Evolutionary conservation across 2,329 filamentous ascomycete genomes (phyloP), one percentile per base, ranked within the genome.

Genomic region (Xylaria hypoxylon): DNA sequence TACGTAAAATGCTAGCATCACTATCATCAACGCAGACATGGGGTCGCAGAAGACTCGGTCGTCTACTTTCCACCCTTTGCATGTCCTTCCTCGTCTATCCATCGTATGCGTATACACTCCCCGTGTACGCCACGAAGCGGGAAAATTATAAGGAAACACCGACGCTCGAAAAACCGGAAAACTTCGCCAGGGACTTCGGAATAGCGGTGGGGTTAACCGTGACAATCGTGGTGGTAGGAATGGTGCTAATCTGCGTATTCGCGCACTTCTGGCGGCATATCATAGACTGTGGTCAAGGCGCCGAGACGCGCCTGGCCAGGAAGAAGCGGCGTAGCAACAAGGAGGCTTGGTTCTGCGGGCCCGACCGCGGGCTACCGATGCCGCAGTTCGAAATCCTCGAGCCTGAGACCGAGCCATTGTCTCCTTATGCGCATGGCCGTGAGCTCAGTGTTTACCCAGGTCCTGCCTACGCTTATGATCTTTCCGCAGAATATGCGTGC

Each of bases 181-280:
- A 62, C 31, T 73, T 71, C 62, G 42, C 70, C 13, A 66, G 44
- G 17, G 67, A 70, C 3, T 72, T 74, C 69, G 59, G 63, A 31
- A 64, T 52, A 15, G 67, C 69, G 15, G 56, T 70, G 38, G 69
- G 58, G 3, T 59, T 73, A 2, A 67, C 50, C 33, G 58, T 68
- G n/a, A 35, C 65, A 2, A 56, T 56, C n/a, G 69, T 72, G 7
- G 51, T 70, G 1, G 26, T 71, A 7, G 52, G 62, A 31, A 48
- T 69, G 7, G 59, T 64, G 24, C 15, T 71, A 17, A 63, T 74
- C 42, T 74, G 72, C 60, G 70, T 68, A n/a, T 64, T 73, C 61
- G 68, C 73, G 15, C 71, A 74, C 63, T 73, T 64, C 61, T 74
- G 71, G 73, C 68, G 70, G 26, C 60, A 65, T 56, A 71, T 74